Base-by-base conservation (phyloP, 2,329 filamentous ascomycete genomes). In the Diaporthe sp. region DNA sequence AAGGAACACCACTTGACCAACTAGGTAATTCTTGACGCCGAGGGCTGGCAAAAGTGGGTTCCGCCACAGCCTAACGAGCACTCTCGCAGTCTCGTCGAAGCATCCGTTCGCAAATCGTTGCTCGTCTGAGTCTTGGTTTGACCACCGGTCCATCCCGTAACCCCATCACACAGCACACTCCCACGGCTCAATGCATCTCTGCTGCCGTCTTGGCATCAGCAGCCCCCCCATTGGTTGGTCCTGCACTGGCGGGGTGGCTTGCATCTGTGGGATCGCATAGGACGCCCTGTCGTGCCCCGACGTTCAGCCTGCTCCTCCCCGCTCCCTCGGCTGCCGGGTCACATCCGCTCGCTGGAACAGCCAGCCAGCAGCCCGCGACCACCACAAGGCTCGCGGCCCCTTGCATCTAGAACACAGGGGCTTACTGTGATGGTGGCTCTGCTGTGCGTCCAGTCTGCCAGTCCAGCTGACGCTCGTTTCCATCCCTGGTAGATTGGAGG, bases 101-200 rank as follows among this genome's bases (percentile, higher is more conserved):
- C 63, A 53, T 68, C 27, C 8, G 44, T 37, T 51, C 44, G 44
- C 63, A 27, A 51, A 51, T 66, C 42, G 30, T 30, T 53, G 63
- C 63, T 51, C 63, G 32, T 51, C 63, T 50, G 30, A 27, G 44
- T 39, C 44, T 25, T 68, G 44, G 44, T 53, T 68, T 53, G 63
- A 68, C 63, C 63, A 53, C 47, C 63, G 25, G 63, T 39, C n/a
- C 63, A 68, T 68, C 47, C 63, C 44, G 63, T 51, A 51, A 53
- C 42, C 27, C 63, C 63, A 37, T 66, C 63, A 51, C 44, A 39
- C 63, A 51, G 25, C 63, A 53, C 30, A 53, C 53, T 15, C 47
- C n/a, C 47, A 53, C 63, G 63, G 63, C 63, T 68, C 63, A 68
- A 68, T 68, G 63, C 63, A 27, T 66, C 63, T 37, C 13, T 27